Conservation (phyloP, 305 asterid species). For the Rubia balearica region DNA sequence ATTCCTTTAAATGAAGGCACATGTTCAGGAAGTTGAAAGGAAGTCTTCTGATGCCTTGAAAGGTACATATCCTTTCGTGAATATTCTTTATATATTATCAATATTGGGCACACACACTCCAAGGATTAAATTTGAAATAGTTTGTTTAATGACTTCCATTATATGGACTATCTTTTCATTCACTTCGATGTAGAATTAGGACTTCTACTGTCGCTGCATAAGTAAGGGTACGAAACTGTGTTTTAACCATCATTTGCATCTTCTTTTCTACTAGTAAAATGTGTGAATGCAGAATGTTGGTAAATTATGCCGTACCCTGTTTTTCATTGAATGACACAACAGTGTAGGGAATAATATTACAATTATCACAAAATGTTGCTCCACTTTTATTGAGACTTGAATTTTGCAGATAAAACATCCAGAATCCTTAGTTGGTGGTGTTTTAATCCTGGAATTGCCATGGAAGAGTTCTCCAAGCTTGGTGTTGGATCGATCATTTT, state of each 20-base stretch:
- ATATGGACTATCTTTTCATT: no score
- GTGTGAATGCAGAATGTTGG: not conserved
- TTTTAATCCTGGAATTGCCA: constrained; percentile 95
- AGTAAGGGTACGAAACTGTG: not conserved
- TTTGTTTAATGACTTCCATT: not conserved
- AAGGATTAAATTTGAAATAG: not conserved
- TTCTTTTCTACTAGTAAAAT: not conserved
- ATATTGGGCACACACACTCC: not conserved
- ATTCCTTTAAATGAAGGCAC: constrained; percentile 52
- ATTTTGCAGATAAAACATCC: constrained; percentile 51
- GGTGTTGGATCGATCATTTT: constrained; percentile 88
- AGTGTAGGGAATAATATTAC: not conserved
- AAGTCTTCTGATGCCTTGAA: constrained; percentile 44
- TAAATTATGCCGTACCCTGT: not conserved
- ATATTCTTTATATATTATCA: not conserved
- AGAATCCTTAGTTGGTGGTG: constrained; percentile 99
- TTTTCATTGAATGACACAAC: not conserved
- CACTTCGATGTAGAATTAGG: not conserved
- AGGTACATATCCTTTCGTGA: constrained; percentile 40
- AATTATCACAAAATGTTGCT: not conserved
- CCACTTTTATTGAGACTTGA: not conserved
- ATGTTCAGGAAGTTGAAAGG: constrained; percentile 76
- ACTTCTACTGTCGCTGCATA: not conserved
- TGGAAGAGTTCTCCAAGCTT: constrained; percentile 79
- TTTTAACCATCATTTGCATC: not conserved